Evolutionary conservation across 805 yeast species (phyloP).

Genomic region (Saccharomycopsis guyanensis): DNA sequence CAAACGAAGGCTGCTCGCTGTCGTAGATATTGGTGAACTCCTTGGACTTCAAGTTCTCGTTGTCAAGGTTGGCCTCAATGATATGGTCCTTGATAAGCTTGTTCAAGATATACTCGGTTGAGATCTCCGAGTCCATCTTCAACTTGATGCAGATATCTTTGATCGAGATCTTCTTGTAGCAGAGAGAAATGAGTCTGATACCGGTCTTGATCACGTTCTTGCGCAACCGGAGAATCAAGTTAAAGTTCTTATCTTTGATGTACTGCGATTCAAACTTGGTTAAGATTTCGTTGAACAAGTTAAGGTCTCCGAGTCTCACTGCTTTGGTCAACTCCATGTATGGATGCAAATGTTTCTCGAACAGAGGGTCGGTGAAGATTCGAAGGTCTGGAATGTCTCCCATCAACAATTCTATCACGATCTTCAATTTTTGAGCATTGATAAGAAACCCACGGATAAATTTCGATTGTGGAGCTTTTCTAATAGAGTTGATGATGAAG

Average conservation of each 20-base stretch:
- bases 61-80: constrained; percentile 89
- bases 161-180: constrained; percentile 84
- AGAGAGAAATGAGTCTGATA: constrained; percentile 82
- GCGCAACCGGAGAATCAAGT: constrained; percentile 79
- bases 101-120: constrained; percentile 94
- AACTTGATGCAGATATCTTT: constrained; percentile 91
- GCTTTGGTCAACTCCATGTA: constrained; percentile 85
- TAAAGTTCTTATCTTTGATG: constrained; percentile 71
- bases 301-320: constrained; percentile 85
- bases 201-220: constrained; percentile 98
- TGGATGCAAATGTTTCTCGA: constrained; percentile 61
- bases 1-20: constrained; percentile 76
- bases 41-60: constrained; percentile 81
- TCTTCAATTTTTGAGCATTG: constrained; percentile 79
- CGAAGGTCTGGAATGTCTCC: constrained; percentile 94
- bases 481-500: constrained; percentile 85
- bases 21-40: constrained; percentile 84
- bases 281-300: constrained; percentile 66
- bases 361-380: constrained; percentile 57
- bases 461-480: constrained; percentile 90
- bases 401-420: constrained; percentile 84
- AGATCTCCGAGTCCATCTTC: constrained; percentile 87
- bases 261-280: constrained; percentile 53
- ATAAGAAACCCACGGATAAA: constrained; percentile 83
- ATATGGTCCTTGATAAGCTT: constrained; percentile 97